Base-by-base conservation (phyloP, 2,329 filamentous ascomycete genomes). In the Decorospora gaudefroyi region DNA sequence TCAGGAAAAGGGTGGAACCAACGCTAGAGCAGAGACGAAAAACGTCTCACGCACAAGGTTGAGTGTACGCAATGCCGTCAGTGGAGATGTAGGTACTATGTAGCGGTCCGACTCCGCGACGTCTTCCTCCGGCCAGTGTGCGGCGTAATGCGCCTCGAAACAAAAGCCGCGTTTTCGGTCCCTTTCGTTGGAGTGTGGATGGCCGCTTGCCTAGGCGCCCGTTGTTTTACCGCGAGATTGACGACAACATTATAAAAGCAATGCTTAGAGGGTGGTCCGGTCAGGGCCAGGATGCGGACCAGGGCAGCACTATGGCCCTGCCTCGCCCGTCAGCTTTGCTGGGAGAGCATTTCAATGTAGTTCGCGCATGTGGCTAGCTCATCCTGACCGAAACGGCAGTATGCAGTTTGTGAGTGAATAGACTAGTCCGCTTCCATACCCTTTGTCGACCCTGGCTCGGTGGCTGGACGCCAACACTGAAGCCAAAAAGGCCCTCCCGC, bases 391-490 rank as follows among this genome's bases (percentile, higher is more conserved):
- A 60, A 58, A 48, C 44, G 54, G 57, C 50, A 58, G 55, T 44
- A 57, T 59, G 51, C 54, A 46, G 57, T 54, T n/a, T 59, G 51
- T 52, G 49, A 44, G 47, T 50, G 49, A 54, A 49, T 16, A 26
- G 40, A 44, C 51, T 54, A 53, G 49, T 33, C 53, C 30, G 12
- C 37, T 50, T 57, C 22, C 19, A 46, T 40, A 16, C 25, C 17
- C 38, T 29, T 40, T 35, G 29, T 28, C 28, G 44, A 43, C 46
- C 42, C 49, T 51, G 32, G 48, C 43, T 17, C 33, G 31, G 43
- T 54, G 56, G 50, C 52, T 49, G 52, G 44, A 53, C 54, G 54
- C 59, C 58, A 62, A 55, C 55, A 51, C 53, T 59, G 59, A 61
- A 50, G 51, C 45, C 42, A 46, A 50, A 55, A 46, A 57, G 52